These are phyloP conservation scores for Pilatotrama ljubarskyi DNA, from an alignment of 768 basidiomycete species.

Conservation along the genomic window DNA sequence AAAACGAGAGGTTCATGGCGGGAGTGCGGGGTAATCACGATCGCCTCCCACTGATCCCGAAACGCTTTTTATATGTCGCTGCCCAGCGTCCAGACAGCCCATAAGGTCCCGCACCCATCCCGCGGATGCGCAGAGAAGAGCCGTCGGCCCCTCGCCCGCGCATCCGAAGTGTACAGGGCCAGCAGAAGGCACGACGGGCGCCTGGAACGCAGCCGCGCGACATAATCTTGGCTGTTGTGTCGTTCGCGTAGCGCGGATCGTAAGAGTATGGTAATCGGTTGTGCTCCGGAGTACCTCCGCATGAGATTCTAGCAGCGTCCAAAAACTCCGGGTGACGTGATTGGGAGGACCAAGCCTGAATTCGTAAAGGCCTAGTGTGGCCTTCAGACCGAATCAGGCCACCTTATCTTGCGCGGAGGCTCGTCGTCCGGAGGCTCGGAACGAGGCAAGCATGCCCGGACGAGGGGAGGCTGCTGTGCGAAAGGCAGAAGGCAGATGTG, in stretches of 20 bases:
- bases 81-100: background rate
- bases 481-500: slow-evolving; percentile 3
- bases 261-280: slow-evolving; percentile 15
- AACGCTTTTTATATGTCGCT: slow-evolving; percentile 8
- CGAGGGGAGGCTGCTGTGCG: slow-evolving; percentile 11
- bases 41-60: background rate
- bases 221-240: slow-evolving; percentile 1
- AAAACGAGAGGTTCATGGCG: slow-evolving; percentile 14
- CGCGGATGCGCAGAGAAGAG: background rate
- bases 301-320: slow-evolving; percentile 3
- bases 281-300: slow-evolving; percentile 18
- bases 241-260: slow-evolving; percentile 19
- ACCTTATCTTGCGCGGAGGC: slow-evolving; percentile 5
- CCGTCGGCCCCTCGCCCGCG: slow-evolving; percentile 17
- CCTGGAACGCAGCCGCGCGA: background rate
- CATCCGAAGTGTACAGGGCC: slow-evolving; percentile 13
- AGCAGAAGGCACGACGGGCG: slow-evolving; percentile 1
- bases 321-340: slow-evolving; percentile 18
- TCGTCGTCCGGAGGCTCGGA: slow-evolving; percentile 13
- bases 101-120: background rate
- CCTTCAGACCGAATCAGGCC: slow-evolving; percentile 6
- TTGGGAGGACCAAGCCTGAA: slow-evolving; percentile 16
- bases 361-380: slow-evolving; percentile 5
- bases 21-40: slow-evolving; percentile 5
- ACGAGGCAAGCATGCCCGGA: slow-evolving; percentile 13